These are phyloP conservation scores for Pleurotus tuoliensis DNA, from an alignment of 768 basidiomycete species.

Conservation along the genomic window DNA sequence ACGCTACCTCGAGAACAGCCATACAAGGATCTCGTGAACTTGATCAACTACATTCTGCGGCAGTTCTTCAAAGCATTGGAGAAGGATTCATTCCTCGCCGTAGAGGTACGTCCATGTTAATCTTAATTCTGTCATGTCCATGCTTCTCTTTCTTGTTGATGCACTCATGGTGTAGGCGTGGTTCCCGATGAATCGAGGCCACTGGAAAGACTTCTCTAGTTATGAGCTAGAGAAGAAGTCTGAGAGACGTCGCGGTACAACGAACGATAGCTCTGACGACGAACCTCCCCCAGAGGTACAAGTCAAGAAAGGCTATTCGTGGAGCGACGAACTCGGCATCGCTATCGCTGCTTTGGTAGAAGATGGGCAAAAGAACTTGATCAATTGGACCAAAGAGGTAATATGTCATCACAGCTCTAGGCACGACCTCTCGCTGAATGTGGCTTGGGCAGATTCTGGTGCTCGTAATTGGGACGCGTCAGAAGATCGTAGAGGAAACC, in stretches of 20 bases:
- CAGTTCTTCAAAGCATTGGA: conserved; percentile 92
- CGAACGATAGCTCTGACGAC: conserved; percentile 34
- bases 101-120: conserved; percentile 58
- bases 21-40: conserved; percentile 74
- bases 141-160: not conserved
- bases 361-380: conserved; percentile 54
- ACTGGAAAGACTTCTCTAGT: conserved; percentile 84
- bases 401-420: not conserved
- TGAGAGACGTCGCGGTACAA: conserved; percentile 19
- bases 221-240: conserved; percentile 57
- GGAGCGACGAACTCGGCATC: conserved; percentile 89
- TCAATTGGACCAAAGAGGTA: conserved; percentile 83
- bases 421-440: not conserved
- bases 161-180: conserved; percentile 52
- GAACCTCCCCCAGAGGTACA: conserved; percentile 63
- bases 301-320: conserved; percentile 84
- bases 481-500: conserved; percentile 57
- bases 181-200: conserved; percentile 83
- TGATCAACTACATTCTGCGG: conserved; percentile 84
- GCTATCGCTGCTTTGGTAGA: conserved; percentile 73
- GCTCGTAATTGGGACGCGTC: conserved; percentile 55
- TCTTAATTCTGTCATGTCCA: conserved; percentile 5
- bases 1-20: conserved; percentile 75
- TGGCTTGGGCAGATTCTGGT: conserved; percentile 48
- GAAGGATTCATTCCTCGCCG: conserved; percentile 80